phyloP scores from a whole-genome alignment of 2,329 filamentous ascomycete species.

The Ceratocystiopsis minuta region DNA sequence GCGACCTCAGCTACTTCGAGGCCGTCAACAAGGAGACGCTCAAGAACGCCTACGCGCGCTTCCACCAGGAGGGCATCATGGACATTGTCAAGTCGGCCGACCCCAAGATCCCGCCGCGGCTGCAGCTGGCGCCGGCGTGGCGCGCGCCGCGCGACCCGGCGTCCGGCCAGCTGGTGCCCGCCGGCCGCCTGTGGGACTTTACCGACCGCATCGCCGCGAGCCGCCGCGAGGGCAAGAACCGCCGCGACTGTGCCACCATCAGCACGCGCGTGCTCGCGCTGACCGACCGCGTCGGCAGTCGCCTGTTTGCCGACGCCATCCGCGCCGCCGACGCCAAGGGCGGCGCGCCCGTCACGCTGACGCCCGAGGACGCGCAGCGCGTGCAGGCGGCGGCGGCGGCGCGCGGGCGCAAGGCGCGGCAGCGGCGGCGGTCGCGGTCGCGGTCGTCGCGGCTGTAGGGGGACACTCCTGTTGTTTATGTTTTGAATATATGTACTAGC shows the following conservation, averaged over 20 bases:
- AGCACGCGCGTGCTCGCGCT: conserved; percentile 62
- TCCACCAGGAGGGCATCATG: conserved; percentile 81
- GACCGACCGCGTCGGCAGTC: conserved; percentile 53
- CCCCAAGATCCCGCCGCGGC: conserved; percentile 37
- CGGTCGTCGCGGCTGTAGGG: neutral
- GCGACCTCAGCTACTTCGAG: conserved; percentile 92
- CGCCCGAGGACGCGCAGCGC: conserved; percentile 29
- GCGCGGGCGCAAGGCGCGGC: too few species aligned
- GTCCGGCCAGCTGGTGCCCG: conserved; percentile 43
- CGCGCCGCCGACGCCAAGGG: conserved; percentile 19
- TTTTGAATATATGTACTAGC: neutral
- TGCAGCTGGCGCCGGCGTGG: conserved; percentile 61
- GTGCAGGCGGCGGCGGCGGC: conserved; percentile 26
- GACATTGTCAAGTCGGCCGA: conserved; percentile 53
- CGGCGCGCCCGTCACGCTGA: conserved; percentile 24
- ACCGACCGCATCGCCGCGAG: conserved; percentile 72
- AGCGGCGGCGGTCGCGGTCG: neutral
- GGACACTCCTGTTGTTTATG: too few species aligned
- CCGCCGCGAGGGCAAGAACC: conserved; percentile 83
- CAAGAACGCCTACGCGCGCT: conserved; percentile 77
- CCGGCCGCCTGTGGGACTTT: conserved; percentile 78
- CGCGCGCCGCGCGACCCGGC: conserved; percentile 44
- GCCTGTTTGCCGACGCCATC: conserved; percentile 44
- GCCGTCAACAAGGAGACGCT: conserved; percentile 96
- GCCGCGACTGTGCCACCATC: conserved; percentile 82